These are phyloP conservation scores for Cryptococcus wingfieldii DNA, from an alignment of 1,284 basidiomycete genomes.

Conservation along the genomic window DNA sequence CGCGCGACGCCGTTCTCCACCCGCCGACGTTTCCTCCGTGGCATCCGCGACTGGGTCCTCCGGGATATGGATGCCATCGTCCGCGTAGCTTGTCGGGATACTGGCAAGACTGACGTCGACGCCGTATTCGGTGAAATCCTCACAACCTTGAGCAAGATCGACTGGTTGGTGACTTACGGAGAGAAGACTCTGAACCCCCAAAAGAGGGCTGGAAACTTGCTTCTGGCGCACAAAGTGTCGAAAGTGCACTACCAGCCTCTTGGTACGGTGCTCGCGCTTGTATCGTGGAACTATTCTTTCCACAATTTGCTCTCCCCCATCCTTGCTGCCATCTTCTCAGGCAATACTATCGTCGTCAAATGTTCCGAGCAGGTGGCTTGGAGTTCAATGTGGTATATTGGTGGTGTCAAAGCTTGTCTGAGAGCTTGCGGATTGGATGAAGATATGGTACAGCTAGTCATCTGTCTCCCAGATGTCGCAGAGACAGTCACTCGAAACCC, in stretches of 20 bases:
- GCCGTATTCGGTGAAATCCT: constrained; percentile 85
- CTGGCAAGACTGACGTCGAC: constrained; percentile 95
- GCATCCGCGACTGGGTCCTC: constrained; percentile 83
- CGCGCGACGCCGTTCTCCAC: constrained; percentile 66
- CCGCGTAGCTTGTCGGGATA: constrained; percentile 86
- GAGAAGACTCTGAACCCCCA: constrained; percentile 69
- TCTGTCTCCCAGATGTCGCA: constrained; percentile 83
- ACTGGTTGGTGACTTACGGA: constrained; percentile 70
- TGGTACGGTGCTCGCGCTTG: constrained; percentile 87
- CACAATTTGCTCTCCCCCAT: constrained; percentile 94
- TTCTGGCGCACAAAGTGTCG: constrained; percentile 76
- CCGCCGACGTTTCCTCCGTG: constrained; percentile 73
- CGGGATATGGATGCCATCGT: constrained; percentile 71
- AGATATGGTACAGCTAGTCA: constrained; percentile 80
- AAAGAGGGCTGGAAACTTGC: constrained; percentile 64
- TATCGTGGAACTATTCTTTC: constrained; percentile 72
- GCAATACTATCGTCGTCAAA: constrained; percentile 87
- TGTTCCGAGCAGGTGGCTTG: constrained; percentile 89
- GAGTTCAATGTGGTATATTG: constrained; percentile 76
- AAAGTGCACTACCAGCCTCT: constrained; percentile 81
- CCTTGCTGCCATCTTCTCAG: constrained; percentile 80
- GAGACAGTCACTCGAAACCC: constrained; percentile 74
- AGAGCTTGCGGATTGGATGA: constrained; percentile 69
- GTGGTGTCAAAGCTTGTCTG: constrained; percentile 70
- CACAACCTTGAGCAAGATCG: constrained; percentile 81